phyloP scores from a whole-genome alignment of 129 eudicot species.

The Rutidosis leptorrhynchoides region DNA sequence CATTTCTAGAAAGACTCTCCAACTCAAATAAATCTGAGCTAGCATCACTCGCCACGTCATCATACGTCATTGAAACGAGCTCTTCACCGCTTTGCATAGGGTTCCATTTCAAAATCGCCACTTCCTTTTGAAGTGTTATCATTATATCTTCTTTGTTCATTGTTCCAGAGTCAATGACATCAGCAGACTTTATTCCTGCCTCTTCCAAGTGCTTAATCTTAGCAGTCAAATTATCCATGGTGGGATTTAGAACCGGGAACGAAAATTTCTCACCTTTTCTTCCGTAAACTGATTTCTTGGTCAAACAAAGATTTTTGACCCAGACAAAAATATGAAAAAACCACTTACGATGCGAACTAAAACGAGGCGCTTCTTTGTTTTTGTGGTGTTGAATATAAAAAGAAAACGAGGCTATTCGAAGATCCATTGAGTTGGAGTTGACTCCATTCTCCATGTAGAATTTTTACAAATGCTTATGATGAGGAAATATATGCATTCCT shows the following conservation, averaged over 20 bases:
- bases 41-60: conserved; percentile 64
- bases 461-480: conserved; percentile 15
- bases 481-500: conserved; percentile 2
- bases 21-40: conserved; percentile 83
- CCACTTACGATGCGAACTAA: conserved; percentile 19
- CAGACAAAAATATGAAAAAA: conserved; percentile 32
- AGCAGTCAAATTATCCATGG: conserved; percentile 5
- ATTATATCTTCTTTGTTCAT: conserved; percentile 42
- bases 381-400: conserved; percentile 47
- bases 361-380: background rate
- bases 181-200: conserved; percentile 43
- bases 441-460: conserved; percentile 25
- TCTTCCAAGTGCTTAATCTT: conserved; percentile 25
- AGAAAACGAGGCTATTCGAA: conserved; percentile 59
- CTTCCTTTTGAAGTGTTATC: conserved; percentile 48
- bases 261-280: conserved; percentile 30
- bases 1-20: conserved; percentile 45
- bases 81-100: conserved; percentile 50
- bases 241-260: conserved; percentile 31
- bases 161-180: conserved; percentile 38
- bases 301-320: conserved; percentile 36
- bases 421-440: conserved; percentile 18
- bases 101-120: conserved; percentile 58
- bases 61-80: conserved; percentile 17
- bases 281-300: conserved; percentile 36